These are phyloP conservation scores for Parastagonospora avenae DNA, from an alignment of 2,329 filamentous ascomycete species.

Conservation along the genomic window DNA sequence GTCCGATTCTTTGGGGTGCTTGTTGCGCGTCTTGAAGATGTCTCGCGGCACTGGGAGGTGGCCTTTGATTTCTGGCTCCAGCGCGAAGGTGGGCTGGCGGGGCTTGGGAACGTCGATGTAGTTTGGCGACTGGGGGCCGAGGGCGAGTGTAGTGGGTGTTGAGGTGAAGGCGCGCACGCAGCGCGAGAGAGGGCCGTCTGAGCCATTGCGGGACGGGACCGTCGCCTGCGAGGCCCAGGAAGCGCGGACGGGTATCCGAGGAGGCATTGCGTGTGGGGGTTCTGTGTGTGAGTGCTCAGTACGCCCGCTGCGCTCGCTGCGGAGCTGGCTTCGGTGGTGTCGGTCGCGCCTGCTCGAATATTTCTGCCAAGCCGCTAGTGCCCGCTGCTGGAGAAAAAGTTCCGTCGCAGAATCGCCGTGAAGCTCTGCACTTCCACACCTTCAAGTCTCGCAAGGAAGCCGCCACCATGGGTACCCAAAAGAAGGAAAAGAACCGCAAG, in stretches of 20 bases:
- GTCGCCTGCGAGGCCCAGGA: conserved; percentile 31
- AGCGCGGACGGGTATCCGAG: conserved; percentile 46
- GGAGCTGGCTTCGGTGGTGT: conserved; percentile 18
- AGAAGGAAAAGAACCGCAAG: conserved; percentile 87
- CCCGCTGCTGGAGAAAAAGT: conserved; percentile 25
- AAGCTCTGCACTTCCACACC: conserved; percentile 17
- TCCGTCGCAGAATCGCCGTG: conserved; percentile 10
- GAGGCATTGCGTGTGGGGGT: conserved; percentile 45
- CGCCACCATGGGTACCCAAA: conserved; percentile 78
- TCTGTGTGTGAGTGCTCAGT: conserved; percentile 10
- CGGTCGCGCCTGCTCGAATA: conserved; percentile 23
- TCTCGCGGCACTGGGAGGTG: conserved; percentile 81
- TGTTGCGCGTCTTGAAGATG: conserved; percentile 64
- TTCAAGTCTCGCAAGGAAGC: conserved; percentile 7
- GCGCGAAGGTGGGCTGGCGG: conserved; percentile 68
- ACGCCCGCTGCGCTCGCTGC: conserved; percentile 4
- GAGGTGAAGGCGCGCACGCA: conserved; percentile 51
- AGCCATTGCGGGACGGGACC: conserved; percentile 18
- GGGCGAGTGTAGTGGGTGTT: conserved; percentile 49
- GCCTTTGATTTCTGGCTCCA: conserved; percentile 67
- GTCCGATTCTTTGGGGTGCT: conserved; percentile 60
- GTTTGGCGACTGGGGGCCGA: conserved; percentile 84
- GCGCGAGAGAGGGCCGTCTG: conserved; percentile 3
- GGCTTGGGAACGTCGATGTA: conserved; percentile 83
- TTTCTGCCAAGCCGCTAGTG: conserved; percentile 31